Conservation (phyloP, 345 rosid genomes). For the Salix exigua region DNA sequence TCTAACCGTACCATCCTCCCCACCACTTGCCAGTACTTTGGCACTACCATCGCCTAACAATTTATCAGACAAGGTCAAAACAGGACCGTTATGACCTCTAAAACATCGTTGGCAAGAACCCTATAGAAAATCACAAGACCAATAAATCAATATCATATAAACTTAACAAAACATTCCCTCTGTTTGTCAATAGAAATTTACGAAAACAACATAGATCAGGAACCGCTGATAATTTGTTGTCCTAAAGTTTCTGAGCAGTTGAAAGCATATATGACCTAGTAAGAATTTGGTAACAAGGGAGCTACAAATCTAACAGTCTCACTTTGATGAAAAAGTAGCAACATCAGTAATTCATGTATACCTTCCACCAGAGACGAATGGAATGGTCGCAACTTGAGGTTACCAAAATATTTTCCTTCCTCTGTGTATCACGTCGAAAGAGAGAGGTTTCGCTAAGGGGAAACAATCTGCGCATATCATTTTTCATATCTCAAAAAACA, state of each 20-base stretch:
- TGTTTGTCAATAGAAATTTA: neutral
- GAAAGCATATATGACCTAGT: too few relatives aligned
- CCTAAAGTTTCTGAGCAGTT: neutral
- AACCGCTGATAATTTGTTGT: neutral
- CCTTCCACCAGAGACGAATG: slow-evolving; percentile 76
- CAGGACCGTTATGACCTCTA: slow-evolving; percentile 59
- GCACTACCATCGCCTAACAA: slow-evolving; percentile 45
- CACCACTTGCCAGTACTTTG: slow-evolving; percentile 62
- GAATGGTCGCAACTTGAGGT: slow-evolving; percentile 59
- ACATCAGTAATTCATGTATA: slow-evolving; percentile 18
- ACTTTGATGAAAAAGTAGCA: neutral
- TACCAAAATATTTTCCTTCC: slow-evolving; percentile 47
- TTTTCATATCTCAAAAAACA: slow-evolving; percentile 4
- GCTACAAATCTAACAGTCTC: neutral
- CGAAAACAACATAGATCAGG: neutral
- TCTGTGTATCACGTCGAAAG: slow-evolving; percentile 33
- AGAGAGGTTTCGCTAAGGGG: slow-evolving; percentile 40
- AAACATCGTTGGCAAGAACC: slow-evolving; percentile 53
- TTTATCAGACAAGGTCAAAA: slow-evolving; percentile 52
- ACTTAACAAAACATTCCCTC: neutral
- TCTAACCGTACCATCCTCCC: slow-evolving; percentile 66
- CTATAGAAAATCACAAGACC: slow-evolving; percentile 26
- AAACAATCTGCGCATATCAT: slow-evolving; percentile 44
- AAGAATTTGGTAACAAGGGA: neutral
- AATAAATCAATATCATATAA: neutral